Base-by-base conservation (phyloP, 2,329 filamentous ascomycete genomes). In the Calonectria pseudoreteaudii region DNA sequence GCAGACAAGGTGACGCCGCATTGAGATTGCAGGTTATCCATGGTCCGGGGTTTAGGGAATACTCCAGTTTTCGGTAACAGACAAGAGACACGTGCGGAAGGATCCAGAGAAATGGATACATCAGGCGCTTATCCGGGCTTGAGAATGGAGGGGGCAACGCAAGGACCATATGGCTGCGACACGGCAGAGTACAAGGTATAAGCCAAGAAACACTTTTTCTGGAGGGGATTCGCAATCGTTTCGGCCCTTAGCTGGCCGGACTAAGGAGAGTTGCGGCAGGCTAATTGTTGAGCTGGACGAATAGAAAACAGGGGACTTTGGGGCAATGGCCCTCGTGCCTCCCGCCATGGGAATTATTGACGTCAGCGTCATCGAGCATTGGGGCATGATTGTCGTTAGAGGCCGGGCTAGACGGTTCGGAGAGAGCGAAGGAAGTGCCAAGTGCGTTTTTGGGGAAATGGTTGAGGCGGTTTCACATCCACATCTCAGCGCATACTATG, bases 21-120 rank as follows among this genome's bases (percentile, higher is more conserved):
- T 72, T 60, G 66, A 72, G 58, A 72, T 72, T 72, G 23, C 70
- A 66, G 49, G 56, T 62, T 62, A 34, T 50, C 18, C 56, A 62
- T 62, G 56, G 56, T 62, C 56, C 34, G 56, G 56, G 56, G 56
- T 36, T 28, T 28, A 62, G 34, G 56, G 23, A 62, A 28, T 62
- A 56, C 52, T 56, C 52, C 56, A 41, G 56, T 62, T 62, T 28
- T 62, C 23, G 36, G 34, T 41, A 26, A 62, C 56, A 62, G 38
- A 41, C 34, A 28, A 26, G 36, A 62, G 38, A 62, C 56, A 62
- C 34, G 56, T 62, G 36, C 56, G 56, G 56, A 62, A 62, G 56
- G 56, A 62, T 62, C 41, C 56, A 36, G 41, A 41, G 56, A 62
- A 62, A 62, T 62, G 56, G 36, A 62, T 41, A 28, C 36, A 41